Conservation (phyloP, 2,329 filamentous ascomycete species). For the Cadophora malorum region DNA sequence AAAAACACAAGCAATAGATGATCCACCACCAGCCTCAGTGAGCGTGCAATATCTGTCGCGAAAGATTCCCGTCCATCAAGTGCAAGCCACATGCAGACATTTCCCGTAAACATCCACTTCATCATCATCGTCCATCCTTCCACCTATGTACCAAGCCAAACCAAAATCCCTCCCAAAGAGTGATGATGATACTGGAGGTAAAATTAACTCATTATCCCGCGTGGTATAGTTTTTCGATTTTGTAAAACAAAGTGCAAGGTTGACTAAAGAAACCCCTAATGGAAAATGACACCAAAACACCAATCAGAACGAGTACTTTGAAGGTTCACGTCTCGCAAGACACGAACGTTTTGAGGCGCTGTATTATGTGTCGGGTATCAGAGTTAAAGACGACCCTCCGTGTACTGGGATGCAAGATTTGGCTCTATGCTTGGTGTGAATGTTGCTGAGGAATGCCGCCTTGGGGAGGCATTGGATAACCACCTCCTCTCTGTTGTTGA, state of each 20-base stretch:
- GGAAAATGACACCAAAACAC: constrained; percentile 44
- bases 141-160: constrained; percentile 24
- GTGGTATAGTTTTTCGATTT: constrained; percentile 32
- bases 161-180: constrained; percentile 20
- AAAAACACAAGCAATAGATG: constrained; percentile 10
- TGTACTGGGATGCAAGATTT: constrained; percentile 37
- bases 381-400: constrained; percentile 47
- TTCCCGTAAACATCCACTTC: constrained; percentile 7
- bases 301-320: constrained; percentile 38
- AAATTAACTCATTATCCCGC: constrained; percentile 40
- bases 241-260: constrained; percentile 26
- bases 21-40: neutral
- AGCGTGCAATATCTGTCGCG: constrained; percentile 19
- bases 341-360: constrained; percentile 39
- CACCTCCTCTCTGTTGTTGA: constrained; percentile 72
- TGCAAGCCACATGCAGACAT: constrained; percentile 13
- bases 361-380: constrained; percentile 66
- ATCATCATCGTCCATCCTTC: constrained; percentile 14
- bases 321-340: constrained; percentile 42
- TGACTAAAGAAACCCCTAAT: constrained; percentile 35
- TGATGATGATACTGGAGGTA: constrained; percentile 20
- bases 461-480: constrained; percentile 80
- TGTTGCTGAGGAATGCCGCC: constrained; percentile 82
- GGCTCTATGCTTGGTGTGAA: constrained; percentile 74
- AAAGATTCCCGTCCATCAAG: neutral